Evolutionary conservation across 1,284 basidiomycete genomes (phyloP), one percentile per base, ranked within the genome.

Genomic region (Heterobasidion annosum): DNA sequence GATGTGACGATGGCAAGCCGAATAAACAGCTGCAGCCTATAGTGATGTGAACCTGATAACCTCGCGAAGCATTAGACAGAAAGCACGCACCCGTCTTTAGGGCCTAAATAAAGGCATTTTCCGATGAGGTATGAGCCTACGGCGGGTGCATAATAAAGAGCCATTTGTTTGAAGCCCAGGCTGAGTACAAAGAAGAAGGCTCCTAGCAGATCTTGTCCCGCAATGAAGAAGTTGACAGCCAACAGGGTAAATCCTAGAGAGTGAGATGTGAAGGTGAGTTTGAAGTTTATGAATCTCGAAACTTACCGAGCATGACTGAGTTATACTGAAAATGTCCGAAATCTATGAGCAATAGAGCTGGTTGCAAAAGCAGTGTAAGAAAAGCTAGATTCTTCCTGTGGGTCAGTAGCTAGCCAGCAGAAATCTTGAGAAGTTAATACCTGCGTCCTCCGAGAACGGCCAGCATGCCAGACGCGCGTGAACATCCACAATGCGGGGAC

Each of bases 261-360:
- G 48, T 32, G 56, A 33, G 8, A 40, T 40, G 8, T 16, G 45
- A 43, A 16, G 52, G 53, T 55, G 35, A 37, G 50, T 25, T 45
- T 10, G 33, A 53, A 25, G 47, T 33, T 4, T 45, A 6, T 35
- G 16, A 37, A 18, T 34, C 12, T 19, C 1, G 34, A 42, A 9
- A 34, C 44, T n/a, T 33, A 86, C 86, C 91, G 48, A 94, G 82
- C 89, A 93, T 93, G 57, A 93, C 80, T 4, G 88, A 88, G 64
- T 93, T 94, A 65, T 91, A 93, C 69, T 97, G 94, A 62, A 97
- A 97, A 65, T 97, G 93, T 0, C 94, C 94, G 63, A 87, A 89
- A 68, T 97, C 93, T 57, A 97, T 78, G 16, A 96, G 73, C 25
- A 95, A 73, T 34, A 96, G 71, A 0, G 88, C 82, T 1, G 94